A percentile compares a stretch with the other conserved stretches of the same genome.
Evolutionary conservation across 2,329 filamentous ascomycete genomes (phyloP).

Genomic region (Cadophora sp.): DNA sequence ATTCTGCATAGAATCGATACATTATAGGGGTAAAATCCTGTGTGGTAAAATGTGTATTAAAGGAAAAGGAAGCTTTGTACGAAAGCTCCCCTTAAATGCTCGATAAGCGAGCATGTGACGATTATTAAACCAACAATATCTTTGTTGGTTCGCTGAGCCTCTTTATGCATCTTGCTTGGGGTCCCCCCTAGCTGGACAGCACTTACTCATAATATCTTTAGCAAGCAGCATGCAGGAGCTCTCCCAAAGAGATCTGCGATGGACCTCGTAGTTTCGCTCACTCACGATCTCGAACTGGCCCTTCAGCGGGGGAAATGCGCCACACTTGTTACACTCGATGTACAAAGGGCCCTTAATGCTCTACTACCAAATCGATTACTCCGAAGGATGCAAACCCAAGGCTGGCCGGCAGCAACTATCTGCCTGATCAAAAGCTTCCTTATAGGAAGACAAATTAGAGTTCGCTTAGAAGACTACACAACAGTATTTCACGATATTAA

Average conservation of each 20-base stretch:
- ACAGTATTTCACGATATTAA: not conserved
- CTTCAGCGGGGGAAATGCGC: not conserved
- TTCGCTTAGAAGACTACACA: not conserved
- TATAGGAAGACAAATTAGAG: not conserved
- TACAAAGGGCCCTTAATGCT: constrained; percentile 5
- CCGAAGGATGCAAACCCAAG: not conserved
- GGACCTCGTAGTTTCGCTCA: not conserved
- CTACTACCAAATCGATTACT: not conserved
- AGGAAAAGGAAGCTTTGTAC: no score
- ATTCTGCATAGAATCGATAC: no score
- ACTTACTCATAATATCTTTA: not conserved
- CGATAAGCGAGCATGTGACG: no score
- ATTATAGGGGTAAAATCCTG: no score
- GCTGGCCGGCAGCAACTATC: not conserved
- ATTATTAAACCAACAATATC: no score
- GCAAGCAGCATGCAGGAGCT: not conserved
- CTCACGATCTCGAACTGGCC: not conserved
- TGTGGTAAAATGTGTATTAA: no score
- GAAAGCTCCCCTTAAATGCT: no score
- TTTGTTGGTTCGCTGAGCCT: no score
- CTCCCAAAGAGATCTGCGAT: not conserved
- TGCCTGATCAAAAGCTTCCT: not conserved
- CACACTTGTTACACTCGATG: not conserved
- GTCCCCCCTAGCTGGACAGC: no score
- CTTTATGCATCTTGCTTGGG: no score